Evolutionary conservation across 805 yeast species (phyloP), one percentile per base, ranked within the genome.

Genomic region (Jamesozyma spencerorum): DNA sequence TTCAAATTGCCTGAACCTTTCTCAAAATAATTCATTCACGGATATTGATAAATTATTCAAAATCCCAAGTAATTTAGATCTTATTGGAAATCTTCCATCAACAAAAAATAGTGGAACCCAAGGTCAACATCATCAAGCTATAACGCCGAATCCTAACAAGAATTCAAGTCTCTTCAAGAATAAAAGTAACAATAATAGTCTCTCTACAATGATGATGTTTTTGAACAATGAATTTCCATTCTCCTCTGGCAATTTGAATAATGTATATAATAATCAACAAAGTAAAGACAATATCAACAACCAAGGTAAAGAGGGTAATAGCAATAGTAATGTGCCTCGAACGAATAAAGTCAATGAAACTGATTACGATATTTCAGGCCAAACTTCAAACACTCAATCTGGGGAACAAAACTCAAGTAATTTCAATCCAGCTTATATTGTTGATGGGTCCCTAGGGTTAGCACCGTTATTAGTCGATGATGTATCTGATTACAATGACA

Each of bases 371-470:
- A 28, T 14, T 26, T n/a, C n/a, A n/a, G n/a, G n/a, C n/a, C n/a
- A n/a, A n/a, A n/a, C n/a, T n/a, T n/a, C n/a, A n/a, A 31, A n/a
- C 18, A 29, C 18, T 14, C 36, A 33, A 19, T 19, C n/a, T 22
- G 19, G 28, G 28, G 14, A 26, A 4, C 7, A 33, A 33, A 12
- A 24, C 6, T 10, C 37, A 14, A 38, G 33, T 15, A 38, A 22
- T 18, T 39, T 27, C 41, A 40, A 38, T 14, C 40, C 54, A 2
- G 86, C 80, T 43, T 81, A 79, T 57, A 83, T 81, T n/a, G 85
- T 85, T 2, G 92, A 83, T 62, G 90, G 86, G 1, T 83, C 90
- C 0, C 62, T 82, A 31, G 90, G 90, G 1, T 62, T 83, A 40
- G 86, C 84, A 2, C 82, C 82, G 8, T 70, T 81, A 50, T 60